Base-by-base conservation (phyloP, 78 protist species). In the Protostelium mycophagum region DNA sequence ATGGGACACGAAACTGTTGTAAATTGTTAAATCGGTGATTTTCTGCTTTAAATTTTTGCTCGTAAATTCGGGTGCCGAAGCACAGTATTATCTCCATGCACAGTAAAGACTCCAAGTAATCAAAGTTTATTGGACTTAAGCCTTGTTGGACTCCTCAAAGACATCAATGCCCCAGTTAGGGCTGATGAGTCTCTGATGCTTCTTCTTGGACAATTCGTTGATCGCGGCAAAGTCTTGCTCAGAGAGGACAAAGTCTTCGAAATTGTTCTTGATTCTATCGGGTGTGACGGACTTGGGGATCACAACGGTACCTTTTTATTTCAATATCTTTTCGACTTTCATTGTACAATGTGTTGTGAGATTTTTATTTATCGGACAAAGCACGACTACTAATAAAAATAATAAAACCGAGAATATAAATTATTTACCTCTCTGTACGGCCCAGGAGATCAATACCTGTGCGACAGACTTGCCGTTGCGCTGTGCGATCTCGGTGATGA, bases 361-460 rank as follows among this genome's bases (percentile, higher is more conserved):
- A n/a, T n/a, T n/a, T n/a, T n/a, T n/a, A n/a, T n/a, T n/a, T n/a
- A n/a, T n/a, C n/a, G n/a, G n/a, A n/a, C n/a, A n/a, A n/a, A n/a
- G n/a, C n/a, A n/a, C n/a, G n/a, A n/a, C n/a, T n/a, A n/a, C n/a
- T n/a, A n/a, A n/a, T n/a, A n/a, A n/a, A n/a, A n/a, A n/a, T n/a
- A n/a, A n/a, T n/a, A n/a, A 51, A 5, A 51, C 5, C 73, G 73
- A 51, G 73, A 16, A 5, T 25, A 16, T 51, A 5, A 25, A 16
- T 25, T 5, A 25, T 16, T 51, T 16, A 51, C 73, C 73, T 51
- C 73, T 51, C 73, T 51, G 73, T 51, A 51, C 73, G 73, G 73
- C 94, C 94, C 94, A 92, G 38, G 90, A 38, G 29, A 92, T 37
- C 29, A 92, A 86, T 35, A 92, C 38, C 85, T 92, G 94, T 29